Evolutionary conservation across 345 rosid species (phyloP), one percentile per base, ranked within the genome.

Genomic region (Eucalyptus cloeziana): DNA sequence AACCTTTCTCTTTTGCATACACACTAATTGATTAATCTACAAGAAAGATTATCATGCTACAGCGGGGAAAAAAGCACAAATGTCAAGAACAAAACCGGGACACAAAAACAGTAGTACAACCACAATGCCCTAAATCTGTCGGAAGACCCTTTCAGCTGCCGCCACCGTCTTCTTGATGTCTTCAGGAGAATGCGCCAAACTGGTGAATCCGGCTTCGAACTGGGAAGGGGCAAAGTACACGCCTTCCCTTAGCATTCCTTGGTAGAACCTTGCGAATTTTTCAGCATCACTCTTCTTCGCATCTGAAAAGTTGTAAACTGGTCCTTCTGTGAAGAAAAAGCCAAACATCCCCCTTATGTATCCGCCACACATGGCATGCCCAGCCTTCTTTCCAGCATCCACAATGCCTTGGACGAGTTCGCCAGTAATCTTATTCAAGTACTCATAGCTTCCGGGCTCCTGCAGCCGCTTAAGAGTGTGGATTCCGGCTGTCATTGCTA

Each of bases 161-260:
- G 94, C 94, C 85, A 98, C 92, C 2, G 99, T 98, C 90, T 91
- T 89, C 91, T 93, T 92, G 85, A 98, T 94, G 89, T 96, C 99
- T 90, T 95, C 96, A 4, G 91, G 54, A 49, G 96, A 88, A 93
- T 97, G 99, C 21, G 99, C 98, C 95, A 97, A 91, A 91, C 99
- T 94, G 4, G 99, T 97, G 91, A 98, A 97, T 71, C 99, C 99
- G 6, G 99, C 99, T 92, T 98, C 99, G n/a, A 94, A 98, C 89
- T 96, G 99, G 85, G 99, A 98, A 31, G 99, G 98, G 76, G 99
- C 99, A 31, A 98, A 94, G 92, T 96, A 98, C n/a, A 96, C 97
- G 56, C 99, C 99, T 94, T 98, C 98, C 92, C 93, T 93, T 91
- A 97, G 93, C 99, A 98, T 97, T 88, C 98, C 99, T 69, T 93